phyloP scores from a whole-genome alignment of 208 protist genomes.

The Leishmania martiniquensis region DNA sequence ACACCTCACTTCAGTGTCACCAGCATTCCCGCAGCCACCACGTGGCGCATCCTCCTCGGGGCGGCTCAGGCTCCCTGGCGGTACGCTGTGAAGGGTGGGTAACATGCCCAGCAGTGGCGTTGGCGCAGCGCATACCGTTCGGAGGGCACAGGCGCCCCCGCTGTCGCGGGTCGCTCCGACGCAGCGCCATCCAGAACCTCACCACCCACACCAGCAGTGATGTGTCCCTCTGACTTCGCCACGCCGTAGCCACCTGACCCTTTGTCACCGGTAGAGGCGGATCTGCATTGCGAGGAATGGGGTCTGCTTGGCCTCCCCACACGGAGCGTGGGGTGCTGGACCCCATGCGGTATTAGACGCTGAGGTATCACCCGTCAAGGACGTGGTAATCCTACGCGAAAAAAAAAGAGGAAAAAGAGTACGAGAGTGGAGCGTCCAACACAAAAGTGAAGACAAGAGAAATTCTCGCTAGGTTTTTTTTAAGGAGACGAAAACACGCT shows the following conservation, averaged over 20 bases:
- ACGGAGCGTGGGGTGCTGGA: not conserved
- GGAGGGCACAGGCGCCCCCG: not conserved
- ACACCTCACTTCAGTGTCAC: not conserved
- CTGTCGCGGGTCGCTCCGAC: not conserved
- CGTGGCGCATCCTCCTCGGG: not conserved
- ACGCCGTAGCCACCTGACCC: not conserved
- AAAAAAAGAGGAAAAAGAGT: slow-evolving; percentile 15
- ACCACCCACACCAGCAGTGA: not conserved
- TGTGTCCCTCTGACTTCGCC: not conserved
- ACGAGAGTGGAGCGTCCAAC: slow-evolving; percentile 6
- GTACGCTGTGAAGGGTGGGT: not conserved
- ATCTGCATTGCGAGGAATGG: not conserved
- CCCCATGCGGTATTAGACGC: too few relatives aligned
- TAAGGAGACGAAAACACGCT: slow-evolving; percentile 10
- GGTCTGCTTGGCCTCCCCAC: not conserved
- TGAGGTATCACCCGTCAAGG: not conserved
- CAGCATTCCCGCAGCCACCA: too few relatives aligned
- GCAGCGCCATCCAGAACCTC: slow-evolving; percentile 1
- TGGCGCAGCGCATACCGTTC: not conserved
- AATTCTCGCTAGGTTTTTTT: slow-evolving; percentile 7
- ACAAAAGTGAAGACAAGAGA: slow-evolving; percentile 20
- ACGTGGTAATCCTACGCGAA: slow-evolving; percentile 22
- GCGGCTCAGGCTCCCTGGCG: not conserved
- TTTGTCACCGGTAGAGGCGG: not conserved
- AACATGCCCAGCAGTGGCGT: not conserved